Percentiles rank a stretch among this genome's conserved stretches.
These are phyloP conservation scores for Tolypocladium paradoxum DNA, from an alignment of 2,329 filamentous ascomycete genomes.

Conservation along the genomic window DNA sequence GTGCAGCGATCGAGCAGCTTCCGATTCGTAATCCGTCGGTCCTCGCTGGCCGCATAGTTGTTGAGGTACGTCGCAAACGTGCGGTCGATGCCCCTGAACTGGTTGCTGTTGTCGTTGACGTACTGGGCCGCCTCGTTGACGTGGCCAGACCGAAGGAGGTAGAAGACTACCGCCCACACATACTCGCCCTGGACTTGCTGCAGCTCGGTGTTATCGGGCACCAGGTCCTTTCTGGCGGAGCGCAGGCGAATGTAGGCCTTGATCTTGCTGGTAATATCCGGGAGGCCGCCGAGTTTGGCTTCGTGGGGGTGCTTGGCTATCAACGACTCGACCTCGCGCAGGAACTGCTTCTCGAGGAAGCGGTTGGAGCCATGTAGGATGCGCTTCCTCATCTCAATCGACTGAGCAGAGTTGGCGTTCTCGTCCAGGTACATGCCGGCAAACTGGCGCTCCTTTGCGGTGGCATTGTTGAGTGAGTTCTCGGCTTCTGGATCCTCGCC, in stretches of 20 bases:
- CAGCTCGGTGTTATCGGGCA: conserved; percentile 68
- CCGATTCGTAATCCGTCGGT: conserved; percentile 60
- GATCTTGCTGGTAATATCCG: conserved; percentile 80
- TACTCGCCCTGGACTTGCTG: conserved; percentile 74
- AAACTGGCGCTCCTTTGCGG: conserved; percentile 66
- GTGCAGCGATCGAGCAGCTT: conserved; percentile 80
- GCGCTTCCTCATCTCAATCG: conserved; percentile 60
- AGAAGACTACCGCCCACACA: conserved; percentile 92
- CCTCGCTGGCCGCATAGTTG: conserved; percentile 66
- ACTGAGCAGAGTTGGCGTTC: conserved; percentile 50
- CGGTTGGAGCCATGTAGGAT: conserved; percentile 70
- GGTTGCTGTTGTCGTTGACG: conserved; percentile 65
- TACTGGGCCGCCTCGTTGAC: conserved; percentile 78
- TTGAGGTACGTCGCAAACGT: conserved; percentile 83
- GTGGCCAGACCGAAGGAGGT: conserved; percentile 75
- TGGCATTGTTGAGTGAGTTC: conserved; percentile 47
- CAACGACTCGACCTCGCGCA: conserved; percentile 62
- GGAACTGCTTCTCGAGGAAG: conserved; percentile 75
- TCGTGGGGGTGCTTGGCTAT: conserved; percentile 79
- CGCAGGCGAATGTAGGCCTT: conserved; percentile 83
- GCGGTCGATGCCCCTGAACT: conserved; percentile 83
- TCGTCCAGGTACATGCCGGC: conserved; percentile 69
- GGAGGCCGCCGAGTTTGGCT: conserved; percentile 79
- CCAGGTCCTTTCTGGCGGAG: conserved; percentile 70
- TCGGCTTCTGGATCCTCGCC: conserved; percentile 56